Base-by-base conservation (phyloP, 2,329 filamentous ascomycete genomes). In the Blastomyces percursus region DNA sequence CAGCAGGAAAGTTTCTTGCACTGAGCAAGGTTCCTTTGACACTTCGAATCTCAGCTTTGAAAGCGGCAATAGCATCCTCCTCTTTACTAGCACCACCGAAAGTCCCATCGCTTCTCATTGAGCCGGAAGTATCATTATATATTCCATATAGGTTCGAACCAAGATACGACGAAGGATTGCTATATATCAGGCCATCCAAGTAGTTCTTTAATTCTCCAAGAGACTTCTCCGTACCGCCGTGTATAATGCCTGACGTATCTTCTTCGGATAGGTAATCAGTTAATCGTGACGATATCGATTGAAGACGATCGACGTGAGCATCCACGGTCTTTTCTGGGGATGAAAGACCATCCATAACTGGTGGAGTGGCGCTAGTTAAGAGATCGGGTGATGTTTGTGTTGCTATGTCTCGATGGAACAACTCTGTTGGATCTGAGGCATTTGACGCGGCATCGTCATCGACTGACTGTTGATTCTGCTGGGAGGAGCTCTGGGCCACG, bases 11-110 rank as follows among this genome's bases (percentile, higher is more conserved):
- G 65, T 86, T 84, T 65, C 82, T 81, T 9, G 84, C 82, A 70
- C 83, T 86, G 65, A 87, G 70, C 62, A 87, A 75, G 2, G 84
- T 83, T 14, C 84, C 85, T 71, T 87, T 87, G 24, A 87, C 81
- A 42, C 82, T 79, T 62, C 84, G 74, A 60, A 87, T 86, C 67
- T 87, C 84, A 51, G 78, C 77, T 71, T 82, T 84, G 66, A 87
- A 74, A 44, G 78, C 76, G 16, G 82, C 77, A 62, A 86, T 80
- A n/a, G 81, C 82, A 68, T 85, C 83, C 32, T 82, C 79, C 67
- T 81, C 79, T 27, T 72, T 75, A 66, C 75, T 76, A 35, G 71
- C 73, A n/a, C 71, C 67, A 4, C 71, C 71, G 3, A 67, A 65
- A 38, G 70, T 62, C 16, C 65, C 62, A 12, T 61, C 61, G 54